Percentiles rank a stretch among this genome's conserved stretches.
These are phyloP conservation scores for Boletus vermiculosoides DNA, from an alignment of 768 basidiomycete species.

Conservation along the genomic window DNA sequence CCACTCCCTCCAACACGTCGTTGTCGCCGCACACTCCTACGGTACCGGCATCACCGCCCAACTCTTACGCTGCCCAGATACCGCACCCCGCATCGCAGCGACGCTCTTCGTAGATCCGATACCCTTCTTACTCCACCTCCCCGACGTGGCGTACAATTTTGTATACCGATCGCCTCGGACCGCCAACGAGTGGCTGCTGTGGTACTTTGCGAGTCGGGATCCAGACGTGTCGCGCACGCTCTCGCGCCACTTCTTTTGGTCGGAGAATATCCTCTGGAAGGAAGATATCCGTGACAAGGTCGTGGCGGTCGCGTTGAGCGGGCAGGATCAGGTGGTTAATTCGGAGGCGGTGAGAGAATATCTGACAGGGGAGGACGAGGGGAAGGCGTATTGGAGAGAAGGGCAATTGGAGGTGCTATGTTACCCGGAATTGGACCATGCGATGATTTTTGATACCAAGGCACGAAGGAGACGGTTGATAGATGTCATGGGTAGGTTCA, in stretches of 20 bases:
- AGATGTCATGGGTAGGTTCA: constrained; percentile 33
- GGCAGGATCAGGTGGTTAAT: constrained; percentile 44
- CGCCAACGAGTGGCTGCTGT: constrained; percentile 63
- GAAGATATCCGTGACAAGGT: constrained; percentile 45
- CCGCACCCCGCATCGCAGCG: constrained; percentile 39
- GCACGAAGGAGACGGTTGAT: constrained; percentile 31
- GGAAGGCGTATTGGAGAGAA: constrained; percentile 26
- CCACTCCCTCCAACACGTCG: constrained; percentile 38
- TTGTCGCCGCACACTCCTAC: constrained; percentile 58
- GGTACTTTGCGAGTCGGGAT: constrained; percentile 67
- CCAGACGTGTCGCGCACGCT: constrained; percentile 60
- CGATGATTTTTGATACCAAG: constrained; percentile 38
- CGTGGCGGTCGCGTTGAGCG: constrained; percentile 39
- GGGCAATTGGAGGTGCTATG: constrained; percentile 40
- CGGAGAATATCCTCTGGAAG: constrained; percentile 57
- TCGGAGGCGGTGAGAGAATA: constrained; percentile 38
- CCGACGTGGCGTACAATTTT: constrained; percentile 64
- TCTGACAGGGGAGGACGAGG: constrained; percentile 34
- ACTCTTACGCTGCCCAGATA: constrained; percentile 42
- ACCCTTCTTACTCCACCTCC: constrained; percentile 60
- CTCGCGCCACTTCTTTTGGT: constrained; percentile 64
- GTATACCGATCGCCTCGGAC: constrained; percentile 54
- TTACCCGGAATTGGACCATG: constrained; percentile 40
- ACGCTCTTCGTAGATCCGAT: constrained; percentile 62
- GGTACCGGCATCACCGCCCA: constrained; percentile 58